phyloP scores from a whole-genome alignment of 768 basidiomycete genomes.

The Suillus occidentalis region DNA sequence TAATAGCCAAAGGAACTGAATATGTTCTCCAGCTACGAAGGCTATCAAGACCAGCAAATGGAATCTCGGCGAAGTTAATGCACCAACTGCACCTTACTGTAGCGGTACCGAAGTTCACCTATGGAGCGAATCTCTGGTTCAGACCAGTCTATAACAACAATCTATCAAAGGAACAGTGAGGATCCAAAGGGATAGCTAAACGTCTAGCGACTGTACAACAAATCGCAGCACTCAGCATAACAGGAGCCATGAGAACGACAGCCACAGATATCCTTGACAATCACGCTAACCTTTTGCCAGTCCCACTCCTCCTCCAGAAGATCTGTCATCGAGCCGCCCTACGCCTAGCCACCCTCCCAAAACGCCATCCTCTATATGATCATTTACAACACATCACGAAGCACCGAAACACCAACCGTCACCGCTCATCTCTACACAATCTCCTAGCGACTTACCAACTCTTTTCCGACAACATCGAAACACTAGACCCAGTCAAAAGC shows the following conservation, averaged over 20 bases:
- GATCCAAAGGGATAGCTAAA: not conserved
- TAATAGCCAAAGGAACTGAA: not conserved
- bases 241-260: slow-evolving; percentile 5
- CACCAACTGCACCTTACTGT: slow-evolving; percentile 14
- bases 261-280: slow-evolving; percentile 14
- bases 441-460: slow-evolving; percentile 8
- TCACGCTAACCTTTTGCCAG: slow-evolving; percentile 10
- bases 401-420: not conserved
- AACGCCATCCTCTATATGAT: slow-evolving; percentile 1
- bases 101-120: slow-evolving; percentile 23
- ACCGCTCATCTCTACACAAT: slow-evolving; percentile 16
- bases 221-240: not conserved
- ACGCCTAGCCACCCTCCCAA: slow-evolving; percentile 12
- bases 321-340: not conserved
- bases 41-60: not conserved
- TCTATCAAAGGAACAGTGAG: not conserved
- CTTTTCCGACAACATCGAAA: not conserved
- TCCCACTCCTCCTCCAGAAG: not conserved
- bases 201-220: slow-evolving; percentile 17
- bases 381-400: not conserved
- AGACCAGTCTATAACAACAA: not conserved
- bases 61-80: slow-evolving; percentile 1
- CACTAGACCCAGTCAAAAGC: not conserved
- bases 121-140: slow-evolving; percentile 23
- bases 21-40: not conserved